phyloP scores from a whole-genome alignment of 208 protist genomes.

The Wallacemonas sp. region DNA sequence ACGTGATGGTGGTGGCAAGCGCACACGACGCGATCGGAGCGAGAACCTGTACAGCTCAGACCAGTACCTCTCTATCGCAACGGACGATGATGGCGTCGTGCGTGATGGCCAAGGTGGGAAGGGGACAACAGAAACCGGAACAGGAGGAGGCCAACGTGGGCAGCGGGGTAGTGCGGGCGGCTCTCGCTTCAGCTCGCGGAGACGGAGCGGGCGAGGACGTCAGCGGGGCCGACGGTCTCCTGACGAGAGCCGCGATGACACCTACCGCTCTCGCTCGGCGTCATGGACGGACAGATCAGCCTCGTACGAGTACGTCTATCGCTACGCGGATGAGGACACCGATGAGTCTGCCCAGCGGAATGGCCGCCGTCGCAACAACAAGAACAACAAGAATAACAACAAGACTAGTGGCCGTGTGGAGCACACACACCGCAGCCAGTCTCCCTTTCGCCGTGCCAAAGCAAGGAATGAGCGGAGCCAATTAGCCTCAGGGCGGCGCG shows the following conservation, averaged over 20 bases:
- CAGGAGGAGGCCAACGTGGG: background rate
- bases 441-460: no score
- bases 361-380: background rate
- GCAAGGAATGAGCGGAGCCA: no score
- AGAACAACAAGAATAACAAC: background rate
- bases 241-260: background rate
- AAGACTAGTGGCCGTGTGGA: background rate
- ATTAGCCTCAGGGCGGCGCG: no score
- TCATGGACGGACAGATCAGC: background rate
- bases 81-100: background rate
- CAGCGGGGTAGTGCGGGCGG: background rate
- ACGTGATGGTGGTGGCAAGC: background rate
- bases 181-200: background rate
- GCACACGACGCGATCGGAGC: background rate
- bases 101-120: background rate
- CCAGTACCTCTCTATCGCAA: background rate
- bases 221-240: background rate
- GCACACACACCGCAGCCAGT: background rate
- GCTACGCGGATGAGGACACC: background rate
- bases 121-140: background rate
- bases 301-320: background rate
- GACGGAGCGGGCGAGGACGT: background rate
- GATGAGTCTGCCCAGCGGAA: background rate
- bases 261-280: background rate
- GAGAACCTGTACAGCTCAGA: constrained; percentile 5